Conservation (phyloP, 139 green algal genomes). For the Diplosphaera chodatii region DNA sequence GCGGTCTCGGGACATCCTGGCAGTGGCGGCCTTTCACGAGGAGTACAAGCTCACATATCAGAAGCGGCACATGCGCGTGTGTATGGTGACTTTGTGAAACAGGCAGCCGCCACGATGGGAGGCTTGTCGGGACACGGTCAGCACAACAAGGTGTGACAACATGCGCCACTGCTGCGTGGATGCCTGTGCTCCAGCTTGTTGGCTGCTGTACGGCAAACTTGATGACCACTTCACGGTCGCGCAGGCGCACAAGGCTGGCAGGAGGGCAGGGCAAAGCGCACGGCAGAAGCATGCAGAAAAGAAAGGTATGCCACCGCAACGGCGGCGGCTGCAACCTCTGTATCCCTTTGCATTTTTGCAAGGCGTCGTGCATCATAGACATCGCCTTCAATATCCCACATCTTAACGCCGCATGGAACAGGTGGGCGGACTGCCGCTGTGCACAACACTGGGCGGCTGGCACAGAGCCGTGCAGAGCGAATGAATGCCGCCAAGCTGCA, state of each 20-base stretch:
- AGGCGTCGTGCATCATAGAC: no score
- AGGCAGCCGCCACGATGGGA: slow-evolving; percentile 25
- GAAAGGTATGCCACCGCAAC: slow-evolving; percentile 24
- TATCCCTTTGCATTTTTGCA: no score
- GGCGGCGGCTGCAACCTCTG: background rate
- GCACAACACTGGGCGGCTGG: slow-evolving; percentile 15
- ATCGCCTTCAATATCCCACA: no score
- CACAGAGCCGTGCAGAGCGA: slow-evolving; percentile 46
- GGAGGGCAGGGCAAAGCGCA: slow-evolving; percentile 59
- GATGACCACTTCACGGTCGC: background rate
- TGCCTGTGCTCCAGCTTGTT: background rate
- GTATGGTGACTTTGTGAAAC: no score
- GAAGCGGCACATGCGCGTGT: no score
- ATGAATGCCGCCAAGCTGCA: slow-evolving; percentile 53
- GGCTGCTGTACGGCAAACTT: background rate
- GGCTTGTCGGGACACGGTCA: slow-evolving; percentile 49
- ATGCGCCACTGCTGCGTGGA: no score
- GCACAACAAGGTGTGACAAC: slow-evolving; percentile 74
- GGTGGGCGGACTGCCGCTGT: background rate
- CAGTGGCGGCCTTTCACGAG: no score
- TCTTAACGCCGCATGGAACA: no score
- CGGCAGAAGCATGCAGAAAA: slow-evolving; percentile 56
- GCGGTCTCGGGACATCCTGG: no score
- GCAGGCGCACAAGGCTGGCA: slow-evolving; percentile 75
- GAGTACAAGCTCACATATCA: no score